A percentile compares a stretch with the other conserved stretches of the same genome.
phyloP scores from a whole-genome alignment of 2,329 filamentous ascomycete species.

The Zymoseptoria crescenta region DNA sequence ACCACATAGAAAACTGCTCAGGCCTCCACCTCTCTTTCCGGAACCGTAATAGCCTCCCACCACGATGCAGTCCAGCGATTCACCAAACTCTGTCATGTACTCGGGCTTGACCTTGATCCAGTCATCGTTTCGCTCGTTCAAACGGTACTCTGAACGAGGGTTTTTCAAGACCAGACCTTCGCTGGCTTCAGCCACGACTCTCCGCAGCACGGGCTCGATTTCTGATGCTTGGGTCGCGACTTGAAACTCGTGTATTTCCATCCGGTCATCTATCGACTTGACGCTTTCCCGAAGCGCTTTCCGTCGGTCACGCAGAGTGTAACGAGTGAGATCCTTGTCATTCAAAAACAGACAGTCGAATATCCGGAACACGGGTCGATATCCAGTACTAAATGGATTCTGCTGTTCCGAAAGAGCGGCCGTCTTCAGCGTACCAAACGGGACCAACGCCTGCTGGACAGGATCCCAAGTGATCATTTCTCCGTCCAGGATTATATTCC shows the following conservation, averaged over 20 bases:
- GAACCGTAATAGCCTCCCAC: slow-evolving; percentile 91
- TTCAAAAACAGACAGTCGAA: slow-evolving; percentile 93
- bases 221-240: slow-evolving; percentile 59
- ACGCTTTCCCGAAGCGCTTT: slow-evolving; percentile 67
- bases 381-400: slow-evolving; percentile 58
- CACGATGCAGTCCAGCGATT: slow-evolving; percentile 81
- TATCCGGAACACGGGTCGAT: slow-evolving; percentile 70
- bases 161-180: slow-evolving; percentile 94
- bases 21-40: slow-evolving; percentile 69
- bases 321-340: slow-evolving; percentile 67
- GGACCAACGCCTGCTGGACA: slow-evolving; percentile 70
- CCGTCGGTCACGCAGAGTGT: slow-evolving; percentile 73
- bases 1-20: slow-evolving; percentile 88
- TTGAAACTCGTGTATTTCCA: slow-evolving; percentile 73
- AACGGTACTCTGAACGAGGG: slow-evolving; percentile 72
- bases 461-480: slow-evolving; percentile 99
- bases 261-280: slow-evolving; percentile 59
- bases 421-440: slow-evolving; percentile 89
- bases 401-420: slow-evolving; percentile 73
- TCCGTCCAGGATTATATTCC: slow-evolving; percentile 85
- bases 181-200: slow-evolving; percentile 76
- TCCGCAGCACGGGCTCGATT: slow-evolving; percentile 71
- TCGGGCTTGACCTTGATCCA: slow-evolving; percentile 99
- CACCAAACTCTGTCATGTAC: slow-evolving; percentile 94
- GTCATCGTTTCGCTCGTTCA: slow-evolving; percentile 87